A percentile compares a stretch with the other conserved stretches of the same genome.
Conservation (phyloP, 2,329 filamentous ascomycete species). For the Fusarium neocosmosporiellum region DNA sequence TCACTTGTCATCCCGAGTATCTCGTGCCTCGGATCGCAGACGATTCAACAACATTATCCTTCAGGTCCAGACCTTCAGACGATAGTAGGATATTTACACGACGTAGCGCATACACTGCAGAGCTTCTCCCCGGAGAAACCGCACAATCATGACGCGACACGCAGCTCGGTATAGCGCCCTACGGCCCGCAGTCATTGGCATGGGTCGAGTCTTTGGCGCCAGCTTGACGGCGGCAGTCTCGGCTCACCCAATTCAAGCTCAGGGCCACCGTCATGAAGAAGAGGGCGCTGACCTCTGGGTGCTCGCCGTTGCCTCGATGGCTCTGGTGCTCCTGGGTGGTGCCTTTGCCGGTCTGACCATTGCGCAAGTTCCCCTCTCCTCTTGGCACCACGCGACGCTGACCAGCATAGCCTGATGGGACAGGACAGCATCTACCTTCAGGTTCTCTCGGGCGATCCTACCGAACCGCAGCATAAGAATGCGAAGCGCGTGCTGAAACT, state of each 20-base stretch:
- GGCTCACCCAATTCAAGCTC: constrained; percentile 57
- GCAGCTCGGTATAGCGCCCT: constrained; percentile 53
- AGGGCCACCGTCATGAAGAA: constrained; percentile 57
- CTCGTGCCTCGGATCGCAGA: background rate
- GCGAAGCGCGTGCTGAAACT: constrained; percentile 84
- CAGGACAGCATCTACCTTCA: constrained; percentile 97
- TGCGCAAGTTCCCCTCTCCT: constrained; percentile 64
- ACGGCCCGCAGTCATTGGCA: constrained; percentile 62
- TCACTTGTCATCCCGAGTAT: constrained; percentile 11
- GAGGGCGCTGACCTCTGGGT: constrained; percentile 79
- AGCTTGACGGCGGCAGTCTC: constrained; percentile 61
- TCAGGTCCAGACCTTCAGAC: background rate
- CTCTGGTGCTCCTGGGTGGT: constrained; percentile 87
- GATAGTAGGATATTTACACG: background rate
- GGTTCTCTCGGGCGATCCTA: constrained; percentile 87
- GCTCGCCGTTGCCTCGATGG: constrained; percentile 81
- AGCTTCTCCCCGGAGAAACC: background rate
- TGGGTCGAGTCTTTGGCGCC: constrained; percentile 63
- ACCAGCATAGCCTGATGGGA: constrained; percentile 63
- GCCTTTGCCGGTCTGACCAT: constrained; percentile 96
- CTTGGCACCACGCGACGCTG: constrained; percentile 32
- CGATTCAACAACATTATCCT: background rate
- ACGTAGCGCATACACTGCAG: background rate
- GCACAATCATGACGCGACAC: constrained; percentile 40
- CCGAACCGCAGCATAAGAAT: constrained; percentile 87